Evolutionary conservation across 495 filamentous ascomycete species (phyloP), one percentile per base, ranked within the genome.

Genomic region (Penicillium samsonianum): DNA sequence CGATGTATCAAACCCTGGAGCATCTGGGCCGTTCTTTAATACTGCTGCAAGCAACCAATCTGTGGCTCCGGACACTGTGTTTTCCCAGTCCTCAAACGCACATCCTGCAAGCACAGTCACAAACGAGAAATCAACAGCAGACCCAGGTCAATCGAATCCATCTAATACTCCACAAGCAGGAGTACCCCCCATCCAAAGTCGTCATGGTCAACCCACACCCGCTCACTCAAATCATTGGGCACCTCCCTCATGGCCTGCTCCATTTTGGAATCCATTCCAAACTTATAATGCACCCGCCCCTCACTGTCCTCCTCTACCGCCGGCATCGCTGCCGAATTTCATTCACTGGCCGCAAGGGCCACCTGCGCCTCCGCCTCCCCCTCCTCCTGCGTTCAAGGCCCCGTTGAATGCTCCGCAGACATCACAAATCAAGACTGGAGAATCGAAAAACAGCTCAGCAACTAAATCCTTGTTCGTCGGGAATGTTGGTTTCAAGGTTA

Each of bases 381-480:
- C 55, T 2, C n/a, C 28, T 25, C 31, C 52, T 19, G n/a, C 48
- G 19, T 49, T 60, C 49, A 53, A 53, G 10, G 26, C 35, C 33
- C 16, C 62, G 16, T 47, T 47, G 38, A 10, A 37, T 4, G 7
- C 10, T 16, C 16, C 17, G 30, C 37, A 28, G 31, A 38, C 43
- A 19, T 30, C 50, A 20, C 42, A 52, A 41, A n/a, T 26, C 8
- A 30, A 49, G 19, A 3, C 33, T 35, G 25, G 8, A 19, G 53
- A 42, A 40, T 8, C 55, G 2, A 58, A 10, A 22, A 11, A 49
- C 14, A 28, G 8, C 25, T 71, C 80, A 61, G 84, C 78, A 62
- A 84, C 88, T 60, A 86, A 89, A 53, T 91, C 91, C 23, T 78
- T 99, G 40, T 99, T 96, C 67, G 85, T 96, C 55, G 94, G 93